Evolutionary conservation across 192 early-diverging fungal species (phyloP), one percentile per base, ranked within the genome.

Genomic region (Coemansia sp.): DNA sequence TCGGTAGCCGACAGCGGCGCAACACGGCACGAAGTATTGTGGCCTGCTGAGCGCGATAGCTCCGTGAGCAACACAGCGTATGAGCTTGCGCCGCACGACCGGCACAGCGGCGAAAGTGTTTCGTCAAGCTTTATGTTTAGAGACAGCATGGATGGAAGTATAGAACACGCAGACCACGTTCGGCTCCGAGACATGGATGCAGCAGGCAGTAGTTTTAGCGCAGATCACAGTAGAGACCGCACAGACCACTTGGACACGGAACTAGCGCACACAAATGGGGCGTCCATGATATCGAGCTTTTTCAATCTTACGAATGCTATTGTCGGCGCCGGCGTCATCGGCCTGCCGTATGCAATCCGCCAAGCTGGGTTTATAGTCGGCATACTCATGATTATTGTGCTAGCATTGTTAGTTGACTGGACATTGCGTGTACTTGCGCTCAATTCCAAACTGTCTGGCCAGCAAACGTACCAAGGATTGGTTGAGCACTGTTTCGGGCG

Each of bases 251-350:
- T 52, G 10, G 42, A 64, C 34, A 25, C 47, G 51, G n/a, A n/a
- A n/a, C 36, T 20, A 5, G 20, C 15, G 20, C 48, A 52, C 36
- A 19, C 25, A 5, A 51, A 34, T 38, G 70, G 78, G 0, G 78
- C 78, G 7, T 81, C 78, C 28, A 81, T 74, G 68, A 14, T 76
- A 19, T 64, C 74, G 20, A 83, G 82, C 42, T 76, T 83, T 38
- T 88, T 94, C 66, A 94, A 94, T 63, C 90, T 97, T 81, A 91
- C 93, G 25, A 97, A 97, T 71, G 91, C 91, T 44, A 97, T 97
- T 34, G 89, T 97, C 62, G 94, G 94, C 9, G 94, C 94, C 17
- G 94, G 94, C 72, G 85, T 84, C 31, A 85, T 86, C 74, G 94
- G 94, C 2, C 68, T 97, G 9, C 94, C 94, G 0, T 94, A 88